phyloP scores from a whole-genome alignment of 495 filamentous ascomycete genomes.

The Usnea hakonensis region DNA sequence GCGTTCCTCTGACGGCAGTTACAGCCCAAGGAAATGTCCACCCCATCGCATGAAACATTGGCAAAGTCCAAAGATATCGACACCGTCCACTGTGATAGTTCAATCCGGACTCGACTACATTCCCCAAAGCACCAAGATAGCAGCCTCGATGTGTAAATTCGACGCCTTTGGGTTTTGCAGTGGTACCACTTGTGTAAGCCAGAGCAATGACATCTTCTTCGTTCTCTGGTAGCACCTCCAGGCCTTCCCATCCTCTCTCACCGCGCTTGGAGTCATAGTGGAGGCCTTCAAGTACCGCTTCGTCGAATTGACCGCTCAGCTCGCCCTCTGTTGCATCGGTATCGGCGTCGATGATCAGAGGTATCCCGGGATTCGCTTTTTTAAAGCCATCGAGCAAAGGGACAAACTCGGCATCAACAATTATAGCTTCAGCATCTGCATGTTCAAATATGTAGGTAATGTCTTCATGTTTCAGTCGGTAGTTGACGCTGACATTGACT shows the following conservation, averaged over 20 bases:
- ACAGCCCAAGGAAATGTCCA: constrained; percentile 88
- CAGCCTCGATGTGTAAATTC: constrained; percentile 82
- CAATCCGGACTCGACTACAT: constrained; percentile 80
- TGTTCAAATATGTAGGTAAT: constrained; percentile 85
- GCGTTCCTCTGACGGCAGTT: constrained; percentile 83
- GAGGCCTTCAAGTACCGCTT: constrained; percentile 74
- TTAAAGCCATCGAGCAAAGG: constrained; percentile 59
- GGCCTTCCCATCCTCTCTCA: constrained; percentile 64
- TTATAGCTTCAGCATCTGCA: constrained; percentile 76
- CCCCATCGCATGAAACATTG: constrained; percentile 94
- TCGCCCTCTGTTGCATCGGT: constrained; percentile 70
- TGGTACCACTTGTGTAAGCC: constrained; percentile 90
- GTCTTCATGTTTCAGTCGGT: constrained; percentile 79
- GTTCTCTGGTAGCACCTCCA: constrained; percentile 56
- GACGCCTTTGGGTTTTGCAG: constrained; percentile 86
- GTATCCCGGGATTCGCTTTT: constrained; percentile 48
- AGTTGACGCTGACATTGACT: constrained; percentile 81
- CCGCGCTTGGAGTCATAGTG: constrained; percentile 56
- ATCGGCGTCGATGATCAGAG: constrained; percentile 76
- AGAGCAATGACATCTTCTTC: constrained; percentile 81
- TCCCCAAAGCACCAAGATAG: constrained; percentile 78
- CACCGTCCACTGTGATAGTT: constrained; percentile 61
- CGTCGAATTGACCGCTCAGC: constrained; percentile 71
- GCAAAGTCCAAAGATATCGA: constrained; percentile 85
- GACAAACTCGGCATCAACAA: constrained; percentile 74